Evolutionary conservation across 2,329 filamentous ascomycete species (phyloP).

Genomic region (Colletotrichum sp.): DNA sequence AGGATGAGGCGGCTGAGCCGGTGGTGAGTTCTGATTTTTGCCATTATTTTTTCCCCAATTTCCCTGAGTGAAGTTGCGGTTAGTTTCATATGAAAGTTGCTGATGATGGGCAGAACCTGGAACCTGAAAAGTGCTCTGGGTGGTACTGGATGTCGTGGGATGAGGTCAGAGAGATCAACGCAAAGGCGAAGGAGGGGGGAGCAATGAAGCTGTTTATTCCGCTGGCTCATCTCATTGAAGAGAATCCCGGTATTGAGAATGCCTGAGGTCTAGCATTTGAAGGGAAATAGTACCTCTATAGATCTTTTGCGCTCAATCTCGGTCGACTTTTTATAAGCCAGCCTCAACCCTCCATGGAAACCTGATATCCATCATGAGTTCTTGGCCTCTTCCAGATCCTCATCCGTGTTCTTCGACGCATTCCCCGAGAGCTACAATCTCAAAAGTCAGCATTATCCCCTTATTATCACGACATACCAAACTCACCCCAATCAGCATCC

Average conservation of each 20-base stretch:
- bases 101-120: slow-evolving; percentile 35
- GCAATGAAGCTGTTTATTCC: slow-evolving; percentile 35
- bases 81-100: background rate
- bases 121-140: slow-evolving; percentile 55
- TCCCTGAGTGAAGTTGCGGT: too few species aligned
- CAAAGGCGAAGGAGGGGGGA: background rate
- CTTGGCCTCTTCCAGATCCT: background rate
- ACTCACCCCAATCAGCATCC: background rate
- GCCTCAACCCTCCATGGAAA: background rate
- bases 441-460: background rate
- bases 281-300: background rate
- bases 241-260: slow-evolving; percentile 22
- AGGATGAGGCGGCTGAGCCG: slow-evolving; percentile 52
- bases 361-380: too few species aligned
- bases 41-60: background rate
- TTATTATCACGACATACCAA: too few species aligned
- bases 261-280: background rate
- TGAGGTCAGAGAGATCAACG: slow-evolving; percentile 35
- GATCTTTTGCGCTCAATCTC: background rate
- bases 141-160: slow-evolving; percentile 56
- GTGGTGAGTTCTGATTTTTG: slow-evolving; percentile 42
- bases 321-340: background rate
- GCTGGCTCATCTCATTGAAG: slow-evolving; percentile 32
- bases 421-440: background rate
- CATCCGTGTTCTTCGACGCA: background rate